Conservation (phyloP, 176 grass and related monocot genomes). For the Paspalum vaginatum region DNA sequence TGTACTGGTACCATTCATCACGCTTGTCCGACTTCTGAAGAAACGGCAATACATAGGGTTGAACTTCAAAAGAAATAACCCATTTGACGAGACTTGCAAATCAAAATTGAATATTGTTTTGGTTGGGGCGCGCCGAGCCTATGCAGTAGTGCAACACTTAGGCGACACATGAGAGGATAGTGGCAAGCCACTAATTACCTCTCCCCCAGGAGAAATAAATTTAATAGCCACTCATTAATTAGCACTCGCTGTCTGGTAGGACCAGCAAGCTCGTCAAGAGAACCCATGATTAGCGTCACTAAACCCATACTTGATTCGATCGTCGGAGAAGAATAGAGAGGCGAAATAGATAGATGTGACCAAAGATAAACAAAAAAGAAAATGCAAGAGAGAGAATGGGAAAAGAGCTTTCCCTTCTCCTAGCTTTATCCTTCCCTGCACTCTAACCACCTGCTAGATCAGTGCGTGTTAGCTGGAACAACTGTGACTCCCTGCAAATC, state of each 20-base stretch:
- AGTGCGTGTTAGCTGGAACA: too few relatives aligned
- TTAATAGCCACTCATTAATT: conserved; percentile 5
- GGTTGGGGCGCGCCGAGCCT: not conserved
- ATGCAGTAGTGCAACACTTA: not conserved
- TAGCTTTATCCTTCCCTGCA: too few relatives aligned
- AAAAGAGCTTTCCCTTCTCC: not conserved
- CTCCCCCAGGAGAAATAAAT: not conserved
- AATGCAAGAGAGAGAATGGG: not conserved
- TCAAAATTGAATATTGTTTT: not conserved
- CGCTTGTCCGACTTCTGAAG: too few relatives aligned
- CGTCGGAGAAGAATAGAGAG: not conserved
- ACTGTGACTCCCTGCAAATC: too few relatives aligned
- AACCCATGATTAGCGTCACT: conserved; percentile 32
- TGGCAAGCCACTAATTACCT: not conserved
- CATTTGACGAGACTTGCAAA: too few relatives aligned
- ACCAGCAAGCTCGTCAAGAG: not conserved
- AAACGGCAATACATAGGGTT: too few relatives aligned
- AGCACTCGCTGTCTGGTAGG: too few relatives aligned
- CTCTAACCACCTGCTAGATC: too few relatives aligned
- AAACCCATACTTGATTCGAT: conserved; percentile 38
- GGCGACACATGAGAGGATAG: not conserved
- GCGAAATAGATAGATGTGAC: conserved; percentile 19
- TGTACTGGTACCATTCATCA: too few relatives aligned
- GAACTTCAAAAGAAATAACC: too few relatives aligned
- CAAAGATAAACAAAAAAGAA: not conserved